phyloP scores from a whole-genome alignment of 129 eudicot genomes.

The Tagetes erecta region DNA sequence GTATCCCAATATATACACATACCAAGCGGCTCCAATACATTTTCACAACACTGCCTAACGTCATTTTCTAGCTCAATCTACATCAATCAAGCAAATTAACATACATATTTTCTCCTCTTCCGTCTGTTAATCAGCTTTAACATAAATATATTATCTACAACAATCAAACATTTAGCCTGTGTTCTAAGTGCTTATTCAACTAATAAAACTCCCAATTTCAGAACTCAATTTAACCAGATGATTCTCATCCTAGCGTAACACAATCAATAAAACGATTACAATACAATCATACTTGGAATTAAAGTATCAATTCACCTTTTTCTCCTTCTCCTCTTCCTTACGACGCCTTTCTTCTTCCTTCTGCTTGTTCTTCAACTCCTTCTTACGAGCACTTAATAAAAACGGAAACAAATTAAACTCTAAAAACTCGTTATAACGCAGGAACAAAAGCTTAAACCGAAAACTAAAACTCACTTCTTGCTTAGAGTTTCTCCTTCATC shows the following conservation, averaged over 20 bases:
- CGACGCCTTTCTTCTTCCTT: conserved; percentile 53
- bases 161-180: not conserved
- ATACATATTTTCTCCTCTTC: not conserved
- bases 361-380: conserved; percentile 44
- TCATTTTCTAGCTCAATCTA: not conserved
- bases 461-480: conserved; percentile 30
- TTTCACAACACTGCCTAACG: not conserved
- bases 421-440: not conserved
- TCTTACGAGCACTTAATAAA: conserved; percentile 44
- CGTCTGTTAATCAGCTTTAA: not conserved
- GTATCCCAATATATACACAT: too few relatives aligned
- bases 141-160: not conserved
- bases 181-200: not conserved
- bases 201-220: not conserved
- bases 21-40: not conserved
- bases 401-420: conserved; percentile 4
- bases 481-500: conserved; percentile 31
- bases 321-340: conserved; percentile 56
- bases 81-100: not conserved
- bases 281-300: not conserved
- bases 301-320: conserved; percentile 31
- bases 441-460: not conserved
- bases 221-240: not conserved
- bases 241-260: not conserved
- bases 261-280: not conserved